These are phyloP conservation scores for Monosporascus sp. DNA, from an alignment of 2,329 filamentous ascomycete species.

Conservation along the genomic window DNA sequence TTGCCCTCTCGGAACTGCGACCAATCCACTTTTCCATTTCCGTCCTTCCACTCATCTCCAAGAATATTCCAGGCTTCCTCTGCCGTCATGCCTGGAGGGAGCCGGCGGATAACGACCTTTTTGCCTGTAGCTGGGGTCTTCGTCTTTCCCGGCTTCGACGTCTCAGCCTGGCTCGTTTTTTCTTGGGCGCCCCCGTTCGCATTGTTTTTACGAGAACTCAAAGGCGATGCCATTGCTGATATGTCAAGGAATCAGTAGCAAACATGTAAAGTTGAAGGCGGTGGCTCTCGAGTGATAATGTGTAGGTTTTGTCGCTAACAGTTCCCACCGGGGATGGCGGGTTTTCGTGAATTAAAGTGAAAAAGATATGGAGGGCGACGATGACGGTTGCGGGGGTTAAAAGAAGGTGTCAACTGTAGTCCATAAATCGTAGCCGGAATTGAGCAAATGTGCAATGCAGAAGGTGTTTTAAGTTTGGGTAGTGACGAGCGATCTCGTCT, in stretches of 20 bases:
- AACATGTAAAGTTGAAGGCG: too few species aligned
- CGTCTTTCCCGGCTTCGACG: conserved; percentile 38
- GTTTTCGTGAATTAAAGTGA: too few species aligned
- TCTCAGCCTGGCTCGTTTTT: conserved; percentile 37
- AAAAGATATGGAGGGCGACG: too few species aligned
- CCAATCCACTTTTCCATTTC: conserved; percentile 84
- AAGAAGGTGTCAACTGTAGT: too few species aligned
- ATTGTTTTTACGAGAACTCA: conserved; percentile 36
- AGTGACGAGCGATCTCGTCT: too few species aligned
- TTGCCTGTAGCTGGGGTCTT: conserved; percentile 57
- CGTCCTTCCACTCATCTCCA: conserved; percentile 75
- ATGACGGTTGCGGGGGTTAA: too few species aligned
- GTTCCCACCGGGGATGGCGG: too few species aligned
- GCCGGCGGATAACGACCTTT: conserved; percentile 78
- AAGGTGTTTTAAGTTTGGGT: too few species aligned
- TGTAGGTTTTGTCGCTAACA: too few species aligned
- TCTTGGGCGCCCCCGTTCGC: conserved; percentile 44
- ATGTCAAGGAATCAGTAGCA: neutral
- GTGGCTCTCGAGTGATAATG: too few species aligned
- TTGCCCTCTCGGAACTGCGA: conserved; percentile 62
- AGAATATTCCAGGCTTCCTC: conserved; percentile 68
- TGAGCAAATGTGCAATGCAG: too few species aligned
- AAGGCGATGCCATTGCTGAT: neutral
- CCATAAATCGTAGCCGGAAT: too few species aligned
- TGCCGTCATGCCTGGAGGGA: conserved; percentile 81